These are phyloP conservation scores for Heracleum sosnowskyi DNA, from an alignment of 129 eudicot species.

Conservation along the genomic window DNA sequence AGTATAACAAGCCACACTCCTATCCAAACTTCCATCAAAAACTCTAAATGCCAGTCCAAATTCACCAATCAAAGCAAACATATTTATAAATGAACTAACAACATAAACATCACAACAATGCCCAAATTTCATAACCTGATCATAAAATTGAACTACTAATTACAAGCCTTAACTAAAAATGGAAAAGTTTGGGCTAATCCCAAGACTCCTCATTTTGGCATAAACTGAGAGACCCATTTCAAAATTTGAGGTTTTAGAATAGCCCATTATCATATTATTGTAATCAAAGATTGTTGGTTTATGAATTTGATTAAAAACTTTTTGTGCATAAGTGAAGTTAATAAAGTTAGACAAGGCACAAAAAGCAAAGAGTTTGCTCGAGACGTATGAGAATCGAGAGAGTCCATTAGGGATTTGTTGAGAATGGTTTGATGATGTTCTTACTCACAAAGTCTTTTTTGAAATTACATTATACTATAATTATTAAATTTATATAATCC, in stretches of 20 bases:
- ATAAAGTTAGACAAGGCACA: no score
- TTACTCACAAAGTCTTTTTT: background rate
- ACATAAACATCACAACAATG: constrained; percentile 27
- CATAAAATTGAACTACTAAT: constrained; percentile 26
- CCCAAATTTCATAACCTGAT: constrained; percentile 24
- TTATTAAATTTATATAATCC: no score
- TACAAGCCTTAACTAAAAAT: constrained; percentile 21
- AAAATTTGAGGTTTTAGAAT: constrained; percentile 30
- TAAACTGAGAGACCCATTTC: constrained; percentile 26
- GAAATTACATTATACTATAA: no score
- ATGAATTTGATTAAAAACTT: constrained; percentile 16
- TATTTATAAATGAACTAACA: constrained; percentile 19
- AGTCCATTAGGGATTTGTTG: no score
- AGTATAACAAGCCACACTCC: constrained; percentile 41
- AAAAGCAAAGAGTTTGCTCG: no score
- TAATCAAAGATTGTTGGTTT: constrained; percentile 29
- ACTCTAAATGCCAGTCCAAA: constrained; percentile 22
- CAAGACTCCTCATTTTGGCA: constrained; percentile 22
- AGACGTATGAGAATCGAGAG: no score
- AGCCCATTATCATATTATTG: constrained; percentile 29
- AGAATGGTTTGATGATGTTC: background rate
- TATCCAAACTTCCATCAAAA: constrained; percentile 25
- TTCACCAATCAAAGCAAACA: constrained; percentile 21
- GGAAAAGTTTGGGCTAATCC: constrained; percentile 35
- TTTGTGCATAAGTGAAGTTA: no score